Percentiles rank a stretch among this genome's conserved stretches.
These are phyloP conservation scores for Thelephora aurantiotincta DNA, from an alignment of 768 basidiomycete species.

Conservation along the genomic window DNA sequence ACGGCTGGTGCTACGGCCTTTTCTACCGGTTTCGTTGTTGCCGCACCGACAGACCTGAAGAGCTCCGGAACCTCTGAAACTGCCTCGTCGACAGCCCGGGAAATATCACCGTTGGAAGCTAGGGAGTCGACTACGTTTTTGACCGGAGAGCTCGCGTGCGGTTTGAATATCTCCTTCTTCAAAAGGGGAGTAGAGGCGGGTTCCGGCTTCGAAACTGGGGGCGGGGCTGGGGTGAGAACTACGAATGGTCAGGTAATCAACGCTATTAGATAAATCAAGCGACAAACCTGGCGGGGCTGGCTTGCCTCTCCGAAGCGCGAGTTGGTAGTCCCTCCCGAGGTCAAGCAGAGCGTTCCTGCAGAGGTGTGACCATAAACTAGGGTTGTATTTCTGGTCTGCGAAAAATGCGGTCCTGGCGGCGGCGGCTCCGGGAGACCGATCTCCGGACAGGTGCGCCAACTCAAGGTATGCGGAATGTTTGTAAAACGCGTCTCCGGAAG, in stretches of 20 bases:
- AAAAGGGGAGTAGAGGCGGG: constrained; percentile 22
- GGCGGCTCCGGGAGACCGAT: constrained; percentile 23
- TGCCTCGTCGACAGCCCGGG: constrained; percentile 29
- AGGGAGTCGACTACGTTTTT: constrained; percentile 39
- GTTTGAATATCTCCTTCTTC: constrained; percentile 31
- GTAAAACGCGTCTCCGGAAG: constrained; percentile 35
- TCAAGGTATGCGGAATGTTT: constrained; percentile 58
- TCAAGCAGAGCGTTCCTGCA: constrained; percentile 42
- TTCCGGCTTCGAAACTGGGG: constrained; percentile 10
- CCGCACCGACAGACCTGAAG: constrained; percentile 24
- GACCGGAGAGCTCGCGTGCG: constrained; percentile 32
- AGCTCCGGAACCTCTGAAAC: constrained; percentile 35
- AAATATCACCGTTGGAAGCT: constrained; percentile 35
- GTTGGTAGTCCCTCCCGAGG: constrained; percentile 58
- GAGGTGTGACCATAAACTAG: constrained; percentile 49
- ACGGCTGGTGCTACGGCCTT: constrained; percentile 1
- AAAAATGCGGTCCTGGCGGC: constrained; percentile 43
- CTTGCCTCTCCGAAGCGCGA: constrained; percentile 44
- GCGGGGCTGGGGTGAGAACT: constrained; percentile 17
- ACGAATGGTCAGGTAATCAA: constrained; percentile 3
- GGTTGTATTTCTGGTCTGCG: constrained; percentile 51
- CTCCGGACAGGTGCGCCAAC: constrained; percentile 35
- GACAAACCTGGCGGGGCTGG: constrained; percentile 16
- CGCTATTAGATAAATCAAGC: neutral
- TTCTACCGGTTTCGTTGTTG: neutral